phyloP scores from a whole-genome alignment of 768 basidiomycete species.

The Coprinellus aureogranulatus region DNA sequence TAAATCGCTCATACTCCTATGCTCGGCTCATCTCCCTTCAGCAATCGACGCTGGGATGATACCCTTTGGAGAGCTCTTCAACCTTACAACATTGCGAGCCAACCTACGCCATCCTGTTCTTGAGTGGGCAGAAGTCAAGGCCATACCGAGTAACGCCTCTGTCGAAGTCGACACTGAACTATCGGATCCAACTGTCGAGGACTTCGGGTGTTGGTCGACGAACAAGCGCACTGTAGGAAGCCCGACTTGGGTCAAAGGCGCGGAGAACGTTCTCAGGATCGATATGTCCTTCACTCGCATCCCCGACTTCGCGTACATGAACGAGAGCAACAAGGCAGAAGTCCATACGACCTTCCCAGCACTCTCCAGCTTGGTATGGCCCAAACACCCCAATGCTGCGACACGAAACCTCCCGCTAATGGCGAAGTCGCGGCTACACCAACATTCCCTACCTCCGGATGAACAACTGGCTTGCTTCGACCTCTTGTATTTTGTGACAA shows the following conservation, averaged over 20 bases:
- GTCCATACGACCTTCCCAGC: not conserved
- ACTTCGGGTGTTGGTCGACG: not conserved
- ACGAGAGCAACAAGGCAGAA: not conserved
- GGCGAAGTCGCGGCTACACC: not conserved
- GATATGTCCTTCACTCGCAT: not conserved
- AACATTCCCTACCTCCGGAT: not conserved
- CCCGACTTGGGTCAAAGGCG: not conserved
- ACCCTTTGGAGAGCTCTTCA: not conserved
- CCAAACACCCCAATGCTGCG: not conserved
- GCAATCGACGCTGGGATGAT: slow-evolving; percentile 1
- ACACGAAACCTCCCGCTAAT: not conserved
- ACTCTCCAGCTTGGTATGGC: not conserved
- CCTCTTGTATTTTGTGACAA: not conserved
- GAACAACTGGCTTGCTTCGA: not conserved
- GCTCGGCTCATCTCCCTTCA: not conserved
- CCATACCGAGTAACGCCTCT: not conserved
- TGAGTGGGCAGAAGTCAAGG: not conserved
- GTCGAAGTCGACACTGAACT: not conserved
- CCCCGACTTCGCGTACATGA: not conserved
- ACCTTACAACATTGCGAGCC: not conserved
- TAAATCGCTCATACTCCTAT: not conserved
- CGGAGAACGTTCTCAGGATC: not conserved
- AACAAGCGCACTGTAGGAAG: not conserved
- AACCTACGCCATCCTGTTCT: not conserved
- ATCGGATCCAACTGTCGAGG: not conserved